Percentiles rank a stretch among this genome's conserved stretches.
Conservation (phyloP, 1,284 basidiomycete genomes). For the Cystobasidiaceae sp. region DNA sequence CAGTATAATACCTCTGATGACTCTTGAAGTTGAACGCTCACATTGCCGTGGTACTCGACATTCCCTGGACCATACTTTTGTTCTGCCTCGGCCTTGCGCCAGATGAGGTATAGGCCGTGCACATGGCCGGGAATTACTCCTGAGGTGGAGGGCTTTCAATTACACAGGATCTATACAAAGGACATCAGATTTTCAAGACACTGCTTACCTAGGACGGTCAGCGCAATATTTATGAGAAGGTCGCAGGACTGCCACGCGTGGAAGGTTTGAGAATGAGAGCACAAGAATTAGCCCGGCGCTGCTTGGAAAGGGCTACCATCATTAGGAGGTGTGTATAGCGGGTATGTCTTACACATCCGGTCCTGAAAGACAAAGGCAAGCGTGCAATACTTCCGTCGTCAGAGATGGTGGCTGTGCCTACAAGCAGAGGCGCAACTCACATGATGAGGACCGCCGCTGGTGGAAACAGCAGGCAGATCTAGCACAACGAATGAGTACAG, state of each 20-base stretch:
- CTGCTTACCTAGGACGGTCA: background rate
- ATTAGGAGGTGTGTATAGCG: background rate
- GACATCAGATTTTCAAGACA: background rate
- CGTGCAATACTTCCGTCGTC: background rate
- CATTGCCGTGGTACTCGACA: slow-evolving; percentile 5
- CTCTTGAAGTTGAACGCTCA: background rate
- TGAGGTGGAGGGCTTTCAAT: no score
- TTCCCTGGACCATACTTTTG: background rate
- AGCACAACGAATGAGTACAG: no score
- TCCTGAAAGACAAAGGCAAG: background rate
- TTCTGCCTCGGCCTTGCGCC: background rate
- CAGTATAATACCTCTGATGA: no score
- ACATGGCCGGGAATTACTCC: background rate
- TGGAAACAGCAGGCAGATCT: background rate
- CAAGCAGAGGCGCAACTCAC: background rate
- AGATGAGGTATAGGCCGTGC: slow-evolving; percentile 7
- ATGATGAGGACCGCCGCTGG: background rate
- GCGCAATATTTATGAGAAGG: background rate
- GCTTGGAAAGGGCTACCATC: no score
- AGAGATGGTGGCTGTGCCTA: background rate
- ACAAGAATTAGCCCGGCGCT: no score
- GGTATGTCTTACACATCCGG: background rate
- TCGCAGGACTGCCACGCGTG: no score
- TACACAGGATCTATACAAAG: no score
- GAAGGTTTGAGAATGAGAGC: no score